These are phyloP conservation scores for Diospyros kaki DNA, from an alignment of 148 eudicot species.

Conservation along the genomic window DNA sequence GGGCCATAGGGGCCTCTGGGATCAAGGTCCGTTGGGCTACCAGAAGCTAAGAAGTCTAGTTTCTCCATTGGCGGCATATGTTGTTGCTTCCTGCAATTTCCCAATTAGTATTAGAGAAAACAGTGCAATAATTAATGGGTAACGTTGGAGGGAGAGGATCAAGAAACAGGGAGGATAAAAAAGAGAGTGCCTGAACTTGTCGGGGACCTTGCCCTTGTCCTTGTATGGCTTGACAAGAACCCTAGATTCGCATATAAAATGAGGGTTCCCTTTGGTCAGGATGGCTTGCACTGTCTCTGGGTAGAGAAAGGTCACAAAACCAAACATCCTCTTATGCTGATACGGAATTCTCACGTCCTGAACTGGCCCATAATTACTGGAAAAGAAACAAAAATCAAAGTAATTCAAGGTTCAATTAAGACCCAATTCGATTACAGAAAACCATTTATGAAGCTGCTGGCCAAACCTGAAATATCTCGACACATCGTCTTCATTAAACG, in stretches of 20 bases:
- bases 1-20: slow-evolving; percentile 74
- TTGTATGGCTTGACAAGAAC: slow-evolving; percentile 23
- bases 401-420: background rate
- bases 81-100: slow-evolving; percentile 55
- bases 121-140: background rate
- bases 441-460: too few species aligned
- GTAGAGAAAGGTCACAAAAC: slow-evolving; percentile 35
- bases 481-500: slow-evolving; percentile 89
- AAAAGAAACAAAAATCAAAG: background rate
- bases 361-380: slow-evolving; percentile 31
- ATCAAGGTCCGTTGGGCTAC: slow-evolving; percentile 75
- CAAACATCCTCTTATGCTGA: slow-evolving; percentile 39
- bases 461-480: slow-evolving; percentile 79
- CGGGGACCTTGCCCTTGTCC: slow-evolving; percentile 11
- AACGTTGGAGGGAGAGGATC: background rate
- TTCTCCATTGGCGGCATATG: slow-evolving; percentile 48
- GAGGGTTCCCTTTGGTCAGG: slow-evolving; percentile 35
- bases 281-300: slow-evolving; percentile 31
- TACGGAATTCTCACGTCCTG: slow-evolving; percentile 36
- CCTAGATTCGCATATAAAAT: slow-evolving; percentile 33
- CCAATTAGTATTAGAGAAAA: background rate
- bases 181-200: slow-evolving; percentile 11
- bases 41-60: slow-evolving; percentile 57
- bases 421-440: too few species aligned
- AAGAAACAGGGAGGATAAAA: background rate